Evolutionary conservation across 805 yeast species (phyloP).

Genomic region (Wickerhamiella spandovensis): DNA sequence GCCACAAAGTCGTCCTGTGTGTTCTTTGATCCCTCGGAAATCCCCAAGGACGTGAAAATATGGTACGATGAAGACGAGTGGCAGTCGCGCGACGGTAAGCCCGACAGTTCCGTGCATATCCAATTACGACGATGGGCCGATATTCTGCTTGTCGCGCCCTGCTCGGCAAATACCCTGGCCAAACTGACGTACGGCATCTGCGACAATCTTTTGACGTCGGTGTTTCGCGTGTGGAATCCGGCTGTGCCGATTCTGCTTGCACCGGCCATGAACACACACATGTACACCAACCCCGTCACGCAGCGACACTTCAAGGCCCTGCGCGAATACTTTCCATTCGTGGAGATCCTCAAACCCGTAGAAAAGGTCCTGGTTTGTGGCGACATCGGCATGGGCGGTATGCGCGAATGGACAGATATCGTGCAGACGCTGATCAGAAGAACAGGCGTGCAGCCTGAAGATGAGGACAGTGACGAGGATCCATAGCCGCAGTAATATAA

Average conservation of each 20-base stretch:
- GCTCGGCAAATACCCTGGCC: conserved; percentile 84
- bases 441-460: conserved; percentile 21
- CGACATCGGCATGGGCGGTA: conserved; percentile 97
- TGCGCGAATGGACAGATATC: conserved; percentile 93
- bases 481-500: not conserved
- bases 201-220: conserved; percentile 80
- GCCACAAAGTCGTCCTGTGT: conserved; percentile 39
- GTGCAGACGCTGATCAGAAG: conserved; percentile 61
- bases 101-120: conserved; percentile 84
- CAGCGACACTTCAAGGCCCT: conserved; percentile 65
- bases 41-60: conserved; percentile 48
- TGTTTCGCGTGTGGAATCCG: conserved; percentile 92
- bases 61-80: conserved; percentile 95
- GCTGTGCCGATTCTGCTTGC: conserved; percentile 80
- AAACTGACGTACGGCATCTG: conserved; percentile 84
- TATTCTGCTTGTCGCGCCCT: conserved; percentile 78
- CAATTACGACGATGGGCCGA: conserved; percentile 96
- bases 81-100: conserved; percentile 61
- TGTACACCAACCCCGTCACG: conserved; percentile 81
- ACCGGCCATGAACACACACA: conserved; percentile 91
- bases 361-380: conserved; percentile 92
- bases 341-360: conserved; percentile 82
- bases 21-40: conserved; percentile 23
- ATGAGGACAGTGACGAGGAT: conserved; percentile 20
- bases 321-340: conserved; percentile 82